A percentile compares a stretch with the other conserved stretches of the same genome.
phyloP scores from a whole-genome alignment of 176 grass and related monocot species.

The Eragrostis nindensis region DNA sequence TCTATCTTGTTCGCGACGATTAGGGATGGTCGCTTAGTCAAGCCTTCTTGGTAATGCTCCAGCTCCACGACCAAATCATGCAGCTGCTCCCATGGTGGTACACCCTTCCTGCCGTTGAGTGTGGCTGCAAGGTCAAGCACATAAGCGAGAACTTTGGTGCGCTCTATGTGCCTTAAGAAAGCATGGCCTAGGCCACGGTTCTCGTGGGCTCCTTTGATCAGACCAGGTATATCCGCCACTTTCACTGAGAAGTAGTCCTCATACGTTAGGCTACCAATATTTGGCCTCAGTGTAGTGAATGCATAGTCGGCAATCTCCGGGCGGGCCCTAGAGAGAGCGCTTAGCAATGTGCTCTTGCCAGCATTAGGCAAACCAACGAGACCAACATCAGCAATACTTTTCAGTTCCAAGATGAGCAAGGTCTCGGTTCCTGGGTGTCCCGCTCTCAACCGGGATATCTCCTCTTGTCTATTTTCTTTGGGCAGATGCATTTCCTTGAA shows the following conservation, averaged over 20 bases:
- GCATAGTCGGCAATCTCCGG: constrained; percentile 72
- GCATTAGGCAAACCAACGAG: constrained; percentile 86
- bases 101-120: constrained; percentile 60
- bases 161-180: constrained; percentile 90
- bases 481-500: constrained; percentile 39
- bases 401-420: constrained; percentile 76
- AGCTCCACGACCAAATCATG: constrained; percentile 68
- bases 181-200: constrained; percentile 84
- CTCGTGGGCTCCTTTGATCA: constrained; percentile 78
- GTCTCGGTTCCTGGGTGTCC: constrained; percentile 64
- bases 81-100: constrained; percentile 79
- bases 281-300: constrained; percentile 78
- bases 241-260: constrained; percentile 73
- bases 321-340: constrained; percentile 65
- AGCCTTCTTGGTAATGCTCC: constrained; percentile 71
- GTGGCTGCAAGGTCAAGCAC: constrained; percentile 69
- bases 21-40: constrained; percentile 68
- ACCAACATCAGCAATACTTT: constrained; percentile 88
- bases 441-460: constrained; percentile 28
- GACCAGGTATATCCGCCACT: constrained; percentile 81
- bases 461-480: constrained; percentile 43
- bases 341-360: constrained; percentile 81
- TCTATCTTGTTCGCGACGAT: constrained; percentile 86
- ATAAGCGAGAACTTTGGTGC: constrained; percentile 80
- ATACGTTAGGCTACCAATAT: constrained; percentile 75